Conservation (phyloP, 306 rosid genomes). For the Lathyrus sativus region DNA sequence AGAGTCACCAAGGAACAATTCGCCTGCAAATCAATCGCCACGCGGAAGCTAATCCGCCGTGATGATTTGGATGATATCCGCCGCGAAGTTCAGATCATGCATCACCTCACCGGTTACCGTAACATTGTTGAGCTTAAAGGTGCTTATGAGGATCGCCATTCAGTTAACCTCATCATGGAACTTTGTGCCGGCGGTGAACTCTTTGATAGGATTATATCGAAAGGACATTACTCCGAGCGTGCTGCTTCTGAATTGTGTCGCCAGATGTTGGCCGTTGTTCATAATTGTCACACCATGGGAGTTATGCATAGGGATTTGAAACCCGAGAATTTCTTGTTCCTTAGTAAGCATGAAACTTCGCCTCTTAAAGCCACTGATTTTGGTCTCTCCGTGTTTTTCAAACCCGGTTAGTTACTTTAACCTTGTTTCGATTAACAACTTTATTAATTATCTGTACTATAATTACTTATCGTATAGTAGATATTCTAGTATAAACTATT, state of each 20-base stretch:
- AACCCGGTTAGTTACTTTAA: slow-evolving; percentile 50
- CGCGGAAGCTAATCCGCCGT: slow-evolving; percentile 65
- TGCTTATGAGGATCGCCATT: slow-evolving; percentile 92
- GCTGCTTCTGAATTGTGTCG: slow-evolving; percentile 85
- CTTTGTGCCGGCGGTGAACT: slow-evolving; percentile 98
- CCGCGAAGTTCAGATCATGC: slow-evolving; percentile 99
- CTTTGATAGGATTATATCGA: slow-evolving; percentile 83
- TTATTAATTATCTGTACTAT: too few relatives aligned
- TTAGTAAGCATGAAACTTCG: slow-evolving; percentile 61
- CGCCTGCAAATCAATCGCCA: slow-evolving; percentile 93
- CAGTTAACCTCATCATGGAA: slow-evolving; percentile 89
- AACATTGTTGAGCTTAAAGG: slow-evolving; percentile 90
- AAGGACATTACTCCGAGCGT: slow-evolving; percentile 90
- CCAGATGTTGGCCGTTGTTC: slow-evolving; percentile 86
- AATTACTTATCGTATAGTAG: not conserved
- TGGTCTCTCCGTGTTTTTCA: slow-evolving; percentile 91
- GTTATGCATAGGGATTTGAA: slow-evolving; percentile 91
- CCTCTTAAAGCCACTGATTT: slow-evolving; percentile 93
- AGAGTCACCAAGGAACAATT: slow-evolving; percentile 64
- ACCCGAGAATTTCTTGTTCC: slow-evolving; percentile 89
- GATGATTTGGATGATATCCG: slow-evolving; percentile 88
- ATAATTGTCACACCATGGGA: slow-evolving; percentile 88
- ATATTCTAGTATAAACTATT: not conserved
- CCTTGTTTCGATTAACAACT: not conserved
- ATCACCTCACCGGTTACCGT: slow-evolving; percentile 94